Conservation (phyloP, 495 filamentous ascomycete genomes). For the Podospora conica region DNA sequence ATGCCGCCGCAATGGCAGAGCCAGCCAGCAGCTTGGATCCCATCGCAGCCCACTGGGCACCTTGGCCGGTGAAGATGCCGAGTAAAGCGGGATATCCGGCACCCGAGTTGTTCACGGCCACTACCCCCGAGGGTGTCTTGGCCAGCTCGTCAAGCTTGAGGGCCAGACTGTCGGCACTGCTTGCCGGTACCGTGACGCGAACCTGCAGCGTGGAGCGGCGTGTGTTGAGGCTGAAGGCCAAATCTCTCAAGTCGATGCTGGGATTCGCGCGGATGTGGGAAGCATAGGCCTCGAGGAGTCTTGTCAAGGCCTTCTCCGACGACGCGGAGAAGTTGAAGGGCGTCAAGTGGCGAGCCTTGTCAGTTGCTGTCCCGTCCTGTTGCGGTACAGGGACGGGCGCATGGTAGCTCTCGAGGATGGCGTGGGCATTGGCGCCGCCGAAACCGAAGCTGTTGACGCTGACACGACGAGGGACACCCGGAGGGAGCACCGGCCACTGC, state of each 20-base stretch:
- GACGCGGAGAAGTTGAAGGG: conserved; percentile 39
- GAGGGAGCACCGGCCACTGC: background rate
- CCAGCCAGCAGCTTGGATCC: conserved; percentile 6
- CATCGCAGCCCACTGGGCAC: conserved; percentile 20
- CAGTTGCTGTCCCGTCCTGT: background rate
- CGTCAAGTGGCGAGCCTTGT: conserved; percentile 14
- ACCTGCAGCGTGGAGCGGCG: conserved; percentile 28
- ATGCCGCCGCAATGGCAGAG: background rate
- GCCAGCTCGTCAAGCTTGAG: conserved; percentile 1
- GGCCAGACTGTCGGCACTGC: conserved; percentile 8
- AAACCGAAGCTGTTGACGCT: conserved; percentile 11
- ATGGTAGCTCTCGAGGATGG: conserved; percentile 20
- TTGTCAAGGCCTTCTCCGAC: conserved; percentile 29
- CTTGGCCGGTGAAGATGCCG: conserved; percentile 22
- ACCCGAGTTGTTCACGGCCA: background rate
- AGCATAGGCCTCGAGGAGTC: conserved; percentile 35
- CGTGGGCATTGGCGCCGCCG: conserved; percentile 11
- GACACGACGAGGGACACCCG: conserved; percentile 8
- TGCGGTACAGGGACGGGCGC: conserved; percentile 22
- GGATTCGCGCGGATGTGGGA: conserved; percentile 33
- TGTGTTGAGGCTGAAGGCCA: conserved; percentile 30
- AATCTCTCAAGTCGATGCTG: conserved; percentile 29
- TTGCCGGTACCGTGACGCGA: conserved; percentile 30
- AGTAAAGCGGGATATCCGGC: conserved; percentile 4
- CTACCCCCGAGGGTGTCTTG: conserved; percentile 2